These are phyloP conservation scores for Oidiodendron maius DNA, from an alignment of 495 filamentous ascomycete species.

Conservation along the genomic window DNA sequence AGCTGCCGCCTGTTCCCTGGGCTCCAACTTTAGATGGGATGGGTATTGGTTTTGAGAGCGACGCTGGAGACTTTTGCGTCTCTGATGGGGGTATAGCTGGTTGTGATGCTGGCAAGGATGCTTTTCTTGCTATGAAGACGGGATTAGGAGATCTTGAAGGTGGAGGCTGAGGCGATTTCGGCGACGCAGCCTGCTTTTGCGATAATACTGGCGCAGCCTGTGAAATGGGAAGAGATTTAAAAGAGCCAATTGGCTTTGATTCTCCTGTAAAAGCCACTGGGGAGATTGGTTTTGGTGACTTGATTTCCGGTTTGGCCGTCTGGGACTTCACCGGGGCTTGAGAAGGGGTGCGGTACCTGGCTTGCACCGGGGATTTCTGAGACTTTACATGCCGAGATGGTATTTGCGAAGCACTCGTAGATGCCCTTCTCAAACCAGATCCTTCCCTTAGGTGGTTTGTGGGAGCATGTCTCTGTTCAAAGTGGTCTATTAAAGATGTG, in stretches of 20 bases:
- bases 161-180: background rate
- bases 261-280: background rate
- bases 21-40: slow-evolving; percentile 7
- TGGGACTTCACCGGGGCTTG: background rate
- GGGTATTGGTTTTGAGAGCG: slow-evolving; percentile 12
- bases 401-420: background rate
- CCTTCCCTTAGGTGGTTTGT: slow-evolving; percentile 22
- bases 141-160: too few species aligned
- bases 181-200: slow-evolving; percentile 6
- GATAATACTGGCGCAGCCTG: slow-evolving; percentile 2
- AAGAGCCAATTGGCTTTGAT: background rate
- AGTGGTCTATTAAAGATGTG: slow-evolving; percentile 53
- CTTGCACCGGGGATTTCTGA: background rate
- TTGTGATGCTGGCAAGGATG: background rate
- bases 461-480: slow-evolving; percentile 37
- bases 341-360: slow-evolving; percentile 4
- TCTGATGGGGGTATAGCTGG: background rate
- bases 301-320: slow-evolving; percentile 7
- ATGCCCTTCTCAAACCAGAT: slow-evolving; percentile 27
- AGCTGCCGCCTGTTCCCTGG: slow-evolving; percentile 2
- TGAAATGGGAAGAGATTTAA: background rate
- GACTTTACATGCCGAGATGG: background rate
- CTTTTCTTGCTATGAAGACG: background rate
- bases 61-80: slow-evolving; percentile 1
- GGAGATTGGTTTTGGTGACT: slow-evolving; percentile 9